Evolutionary conservation across 2,329 filamentous ascomycete species (phyloP), one percentile per base, ranked within the genome.

Genomic region (Neodidymelliopsis sp.): DNA sequence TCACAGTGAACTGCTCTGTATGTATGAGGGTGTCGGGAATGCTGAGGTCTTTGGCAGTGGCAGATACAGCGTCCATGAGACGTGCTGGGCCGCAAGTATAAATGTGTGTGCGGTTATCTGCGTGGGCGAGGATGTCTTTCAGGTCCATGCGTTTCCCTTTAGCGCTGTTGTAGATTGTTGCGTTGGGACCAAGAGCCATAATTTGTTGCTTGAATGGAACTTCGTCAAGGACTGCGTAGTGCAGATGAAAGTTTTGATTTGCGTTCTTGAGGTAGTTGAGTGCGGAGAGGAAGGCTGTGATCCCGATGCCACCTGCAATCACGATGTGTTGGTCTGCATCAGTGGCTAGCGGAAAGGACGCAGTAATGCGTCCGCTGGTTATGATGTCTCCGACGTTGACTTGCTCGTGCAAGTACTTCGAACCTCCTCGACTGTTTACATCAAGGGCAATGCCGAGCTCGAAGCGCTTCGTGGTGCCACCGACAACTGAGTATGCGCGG

Each of bases 241-340:
- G 84, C 29, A 88, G 67, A 16, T 75, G 73, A 27, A 77, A 79
- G 46, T 78, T 77, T 64, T 68, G 53, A n/a, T 56, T 53, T 2
- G 55, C 44, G 2, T 35, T 25, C 5, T 65, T 42, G 10, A 74
- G 65, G 10, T 64, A 53, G 37, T 79, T 69, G 3, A 83, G 62
- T 18, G 84, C 71, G 1, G 74, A 60, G 7, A 88, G 61, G 54
- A 88, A 88, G 0, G 85, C 85, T 2, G 86, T 88, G 53, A 88
- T 81, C 0, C 85, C 86, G 22, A 88, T 83, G 0, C 85, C 86
- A 8, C 82, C 85, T 0, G 79, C 83, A 22, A 89, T 80, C 59
- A 87, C 83, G 28, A 88, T 74, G 54, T 87, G 84, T 38, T 81
- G 76, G 54, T 81, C 83, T 6, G 81, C 81, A 1, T 76, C 70